Conservation (phyloP, 2,329 filamentous ascomycete genomes). For the Cordyceps farinosa region DNA sequence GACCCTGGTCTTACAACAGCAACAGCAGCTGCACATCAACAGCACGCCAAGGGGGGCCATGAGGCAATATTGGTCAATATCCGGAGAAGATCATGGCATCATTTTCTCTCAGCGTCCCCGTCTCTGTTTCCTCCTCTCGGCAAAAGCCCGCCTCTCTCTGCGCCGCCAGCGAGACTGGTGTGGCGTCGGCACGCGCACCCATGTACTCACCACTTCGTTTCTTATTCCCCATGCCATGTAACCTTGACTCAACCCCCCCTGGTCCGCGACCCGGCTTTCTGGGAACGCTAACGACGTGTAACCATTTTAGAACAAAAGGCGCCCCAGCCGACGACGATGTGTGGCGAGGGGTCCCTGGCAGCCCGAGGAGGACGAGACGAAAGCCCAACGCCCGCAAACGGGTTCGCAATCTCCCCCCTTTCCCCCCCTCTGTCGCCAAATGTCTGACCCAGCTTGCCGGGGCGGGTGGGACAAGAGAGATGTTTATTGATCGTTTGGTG, state of each 20-base stretch:
- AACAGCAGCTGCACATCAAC: not conserved
- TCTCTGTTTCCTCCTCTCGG: not conserved
- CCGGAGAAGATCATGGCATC: too few relatives aligned
- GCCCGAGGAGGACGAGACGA: too few relatives aligned
- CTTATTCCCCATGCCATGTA: constrained; percentile 3
- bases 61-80: not conserved
- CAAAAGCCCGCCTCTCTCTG: not conserved
- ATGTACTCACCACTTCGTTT: not conserved
- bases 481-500: not conserved
- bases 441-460: not conserved
- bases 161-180: not conserved
- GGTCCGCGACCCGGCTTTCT: not conserved
- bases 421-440: not conserved
- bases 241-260: too few relatives aligned
- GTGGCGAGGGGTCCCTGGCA: not conserved
- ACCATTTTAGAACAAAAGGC: not conserved
- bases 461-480: not conserved
- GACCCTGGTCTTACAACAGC: not conserved
- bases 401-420: not conserved
- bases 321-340: constrained; percentile 4
- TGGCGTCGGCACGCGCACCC: not conserved
- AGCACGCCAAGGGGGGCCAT: not conserved
- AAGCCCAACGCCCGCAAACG: too few relatives aligned
- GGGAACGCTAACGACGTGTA: not conserved
- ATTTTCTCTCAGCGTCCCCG: not conserved